Evolutionary conservation across 352 stramenopile genomes (phyloP), one percentile per base, ranked within the genome.

Genomic region (Pythium biforme): DNA sequence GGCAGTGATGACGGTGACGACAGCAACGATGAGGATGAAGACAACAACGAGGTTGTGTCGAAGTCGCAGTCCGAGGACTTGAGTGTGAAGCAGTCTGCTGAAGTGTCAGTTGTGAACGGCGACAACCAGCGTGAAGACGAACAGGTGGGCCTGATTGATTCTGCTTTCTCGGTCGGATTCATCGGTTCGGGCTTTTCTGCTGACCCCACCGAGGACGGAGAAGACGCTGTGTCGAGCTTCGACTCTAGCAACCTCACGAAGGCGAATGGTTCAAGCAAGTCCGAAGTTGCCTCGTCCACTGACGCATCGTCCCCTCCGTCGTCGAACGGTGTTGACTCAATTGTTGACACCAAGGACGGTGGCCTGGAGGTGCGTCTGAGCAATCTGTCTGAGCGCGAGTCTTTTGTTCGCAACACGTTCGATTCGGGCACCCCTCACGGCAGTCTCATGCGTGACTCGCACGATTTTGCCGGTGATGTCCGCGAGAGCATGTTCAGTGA

Each of bases 1-100:
- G 70, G 69, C 37, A 75, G 64, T 40, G 70, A 79, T 10, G 73
- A 77, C 26, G 75, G 70, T 12, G 73, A 81, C 48, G 67, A 69
- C 0, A 63, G 61, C n/a, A 50, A 59, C 26, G 56, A 73, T 10
- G 40, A 62, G 2, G 50, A 57, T n/a, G 50, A 39, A 15, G 37
- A 39, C 14, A 39, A 49, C 7, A 39, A 46, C 34, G 34, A 40
- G 8, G 4, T 11, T 5, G 4, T 17, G 5, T 17, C 34, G 34
- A 17, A 40, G 6, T 9, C 15, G 5, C 2, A 40, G 34, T 9
- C 9, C 12, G 12, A 9, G 14, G 34, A 4, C 34, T 5, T 17
- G 9, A 40, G 6, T 40, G 34, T 17, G 20, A 31, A 7, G 20
- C 11, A 11, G n/a, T n/a, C 48, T 51, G 45, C 23, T 27, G 23